Evolutionary conservation across 2,329 filamentous ascomycete genomes (phyloP), one percentile per base, ranked within the genome.

Genomic region (Colletotrichum filicis): DNA sequence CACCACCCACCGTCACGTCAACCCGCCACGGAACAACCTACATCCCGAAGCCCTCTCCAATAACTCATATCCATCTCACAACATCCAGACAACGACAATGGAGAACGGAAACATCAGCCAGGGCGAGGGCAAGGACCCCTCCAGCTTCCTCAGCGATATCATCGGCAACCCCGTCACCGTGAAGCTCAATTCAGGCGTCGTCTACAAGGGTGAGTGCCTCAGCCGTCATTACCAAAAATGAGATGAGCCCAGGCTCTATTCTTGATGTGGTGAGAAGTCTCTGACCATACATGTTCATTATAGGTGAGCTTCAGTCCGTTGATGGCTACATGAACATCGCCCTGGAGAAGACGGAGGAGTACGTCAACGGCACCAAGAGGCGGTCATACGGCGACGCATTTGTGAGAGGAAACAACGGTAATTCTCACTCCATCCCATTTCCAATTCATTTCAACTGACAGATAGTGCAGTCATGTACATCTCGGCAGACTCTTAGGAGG

Each of bases 281-380:
- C 70, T 72, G 30, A 72, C 66, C 24, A 11, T 19, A 28, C 59
- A 32, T 22, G 5, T n/a, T 49, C 37, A 4, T 12, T 42, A 22
- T 75, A 98, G 96, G 97, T 77, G 95, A 98, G 82, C 89, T 98
- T 49, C 95, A 98, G 82, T 98, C 95, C 0, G 96, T 99, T 62
- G 97, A 99, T 83, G 97, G 97, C 65, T 99, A 98, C 85, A 99
- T 99, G 97, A 99, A 99, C 85, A 98, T 99, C 82, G 96, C 97
- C 14, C 90, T 99, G 35, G 97, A 99, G 84, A 97, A 98, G 85
- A 97, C 95, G 24, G 92, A 94, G 76, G 97, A 99, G 85, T 95
- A 92, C 78, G 93, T 98, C 77, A 93, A 97, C 80, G 96, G 95
- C 55, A 90, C 92, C 76, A 91, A 96, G 84, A 90, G 93, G 78